Evolutionary conservation across 2,329 filamentous ascomycete genomes (phyloP), one percentile per base, ranked within the genome.

Genomic region (Tolypocladium nubicola): DNA sequence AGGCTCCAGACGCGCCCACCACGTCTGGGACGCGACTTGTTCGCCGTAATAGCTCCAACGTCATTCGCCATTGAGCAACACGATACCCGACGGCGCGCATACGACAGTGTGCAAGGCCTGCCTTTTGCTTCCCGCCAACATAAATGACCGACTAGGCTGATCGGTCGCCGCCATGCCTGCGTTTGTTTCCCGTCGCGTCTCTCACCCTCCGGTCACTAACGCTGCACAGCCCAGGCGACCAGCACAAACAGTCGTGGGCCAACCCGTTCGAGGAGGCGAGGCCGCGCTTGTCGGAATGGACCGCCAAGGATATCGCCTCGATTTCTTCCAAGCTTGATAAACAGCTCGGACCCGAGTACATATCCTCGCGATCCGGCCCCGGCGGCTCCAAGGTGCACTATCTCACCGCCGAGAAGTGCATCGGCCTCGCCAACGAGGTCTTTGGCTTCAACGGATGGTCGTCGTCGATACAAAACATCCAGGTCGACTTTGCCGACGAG

Each of bases 371-470:
- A 66, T 79, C 88, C 16, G 94, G 94, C 2, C 87, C 91, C 14
- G 88, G 86, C 11, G 92, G 92, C 54, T 83, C 87, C 62, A 93
- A 89, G 69, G 89, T 99, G 21, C 90, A 96, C 70, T 99, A 99
- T 73, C 80, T 99, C 55, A 85, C 91, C n/a, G 92, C 91, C 1
- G 93, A 97, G 68, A 99, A 99, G 75, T 92, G 89, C 68, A 99
- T 99, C 70, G 88, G 89, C 58, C 86, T 97, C 55, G 92, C 92
- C 56, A 97, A 97, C 67, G 90, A 97, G 70, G 86, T 97, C 1
- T 96, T 97, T 74, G 92, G 92, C 11, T 97, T 97, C 77, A 96
- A 97, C 73, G 92, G 92, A 65, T 99, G 94, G 94, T 96, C 90
- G 11, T 96, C 90, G 57, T 88, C 88, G n/a, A 94, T 99, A 59